Evolutionary conservation across 1,139 yeast species (phyloP), one percentile per base, ranked within the genome.

Genomic region (Nakaseomyces delphensis): DNA sequence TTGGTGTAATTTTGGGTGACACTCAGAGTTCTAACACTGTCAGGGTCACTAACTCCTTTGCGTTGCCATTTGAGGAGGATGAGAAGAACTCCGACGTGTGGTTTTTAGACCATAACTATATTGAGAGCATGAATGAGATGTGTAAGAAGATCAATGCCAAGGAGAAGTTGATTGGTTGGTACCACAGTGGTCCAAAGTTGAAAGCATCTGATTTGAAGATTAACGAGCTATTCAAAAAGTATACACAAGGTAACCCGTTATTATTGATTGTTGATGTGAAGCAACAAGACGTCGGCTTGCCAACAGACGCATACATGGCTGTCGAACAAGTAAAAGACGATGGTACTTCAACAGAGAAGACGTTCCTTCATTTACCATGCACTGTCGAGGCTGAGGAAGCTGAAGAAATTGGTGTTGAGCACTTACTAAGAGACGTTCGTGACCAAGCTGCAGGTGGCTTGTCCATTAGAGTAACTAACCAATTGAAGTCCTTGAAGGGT

Each of bases 351-450:
- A 85, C 95, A 3, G 95, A 87, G 59, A 81, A 81, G 65, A 89
- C 97, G 1, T 91, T 91, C 68, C 78, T 86, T 32, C 98, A 93
- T 64, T 81, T 89, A 31, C 95, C 97, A 11, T 84, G 96, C 11
- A 72, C 78, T 25, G 87, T 93, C 50, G 94, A 86, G 60, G 99
- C 99, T 3, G 98, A 93, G 62, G 98, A 93, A 63, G 98, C 98
- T 3, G 98, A 93, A 66, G 99, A 93, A 65, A 93, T 93, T 54
- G 98, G 98, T 49, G 99, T 93, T 8, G 99, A 93, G 62, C 99
- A 93, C 60, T 68, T 93, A 48, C 69, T 93, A 50, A 79, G 97
- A 57, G 98, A 93, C 58, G 86, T 87, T 31, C 78, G 96, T 56
- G 97, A 91, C 61, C 96, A 89, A 55, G 96, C 97, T 7, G 94